These are phyloP conservation scores for Aspergillus sparsus DNA, from an alignment of 495 filamentous ascomycete species.

Conservation along the genomic window DNA sequence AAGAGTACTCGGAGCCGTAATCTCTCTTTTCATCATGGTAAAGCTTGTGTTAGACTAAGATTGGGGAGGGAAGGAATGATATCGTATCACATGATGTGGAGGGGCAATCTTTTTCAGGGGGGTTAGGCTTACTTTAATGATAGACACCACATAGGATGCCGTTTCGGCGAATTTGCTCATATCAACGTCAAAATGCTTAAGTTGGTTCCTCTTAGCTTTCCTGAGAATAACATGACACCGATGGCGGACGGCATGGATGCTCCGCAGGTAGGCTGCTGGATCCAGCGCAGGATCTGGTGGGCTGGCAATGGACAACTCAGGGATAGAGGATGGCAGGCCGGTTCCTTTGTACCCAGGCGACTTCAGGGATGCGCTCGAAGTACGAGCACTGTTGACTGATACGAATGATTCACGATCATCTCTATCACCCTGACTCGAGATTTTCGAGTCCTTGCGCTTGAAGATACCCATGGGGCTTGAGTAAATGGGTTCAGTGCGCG, in stretches of 20 bases:
- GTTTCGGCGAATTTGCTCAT: slow-evolving; percentile 84
- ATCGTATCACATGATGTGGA: slow-evolving; percentile 11
- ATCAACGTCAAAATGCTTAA: slow-evolving; percentile 91
- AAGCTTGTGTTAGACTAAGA: slow-evolving; percentile 16
- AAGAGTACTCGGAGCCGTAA: slow-evolving; percentile 79
- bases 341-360: slow-evolving; percentile 52
- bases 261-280: slow-evolving; percentile 88
- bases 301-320: slow-evolving; percentile 72
- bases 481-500: slow-evolving; percentile 5
- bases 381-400: slow-evolving; percentile 52
- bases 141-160: slow-evolving; percentile 87
- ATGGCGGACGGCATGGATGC: slow-evolving; percentile 85
- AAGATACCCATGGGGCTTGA: slow-evolving; percentile 60
- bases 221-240: slow-evolving; percentile 69
- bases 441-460: slow-evolving; percentile 60
- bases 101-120: slow-evolving; percentile 9
- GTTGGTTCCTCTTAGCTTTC: slow-evolving; percentile 74
- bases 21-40: slow-evolving; percentile 62
- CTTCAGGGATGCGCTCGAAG: slow-evolving; percentile 56
- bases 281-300: slow-evolving; percentile 88
- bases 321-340: slow-evolving; percentile 50
- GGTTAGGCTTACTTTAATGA: slow-evolving; percentile 76
- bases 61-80: background rate
- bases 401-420: slow-evolving; percentile 49
- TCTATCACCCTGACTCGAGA: slow-evolving; percentile 50